Conservation (phyloP, 257 asterid species). For the Handroanthus guayacan region DNA sequence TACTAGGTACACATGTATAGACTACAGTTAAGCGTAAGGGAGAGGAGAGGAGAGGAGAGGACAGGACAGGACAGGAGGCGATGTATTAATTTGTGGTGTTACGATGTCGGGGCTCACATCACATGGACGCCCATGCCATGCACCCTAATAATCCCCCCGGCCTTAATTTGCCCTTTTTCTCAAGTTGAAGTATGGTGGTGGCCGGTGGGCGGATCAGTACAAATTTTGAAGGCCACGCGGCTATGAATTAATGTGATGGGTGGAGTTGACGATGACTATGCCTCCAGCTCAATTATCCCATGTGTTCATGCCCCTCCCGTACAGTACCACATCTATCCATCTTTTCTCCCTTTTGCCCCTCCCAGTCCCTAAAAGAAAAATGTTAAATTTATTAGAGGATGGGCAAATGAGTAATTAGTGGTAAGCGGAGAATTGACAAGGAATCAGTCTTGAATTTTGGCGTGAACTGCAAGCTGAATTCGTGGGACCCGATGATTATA, state of each 20-base stretch:
- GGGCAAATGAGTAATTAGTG: neutral
- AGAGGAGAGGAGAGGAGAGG: too few relatives aligned
- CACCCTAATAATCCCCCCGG: neutral
- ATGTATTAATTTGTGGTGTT: too few relatives aligned
- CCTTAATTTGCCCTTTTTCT: neutral
- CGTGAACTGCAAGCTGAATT: slow-evolving; percentile 36
- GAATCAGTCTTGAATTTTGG: neutral
- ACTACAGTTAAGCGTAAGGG: too few relatives aligned
- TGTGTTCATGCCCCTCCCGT: too few relatives aligned
- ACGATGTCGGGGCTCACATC: too few relatives aligned
- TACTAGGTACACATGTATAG: too few relatives aligned
- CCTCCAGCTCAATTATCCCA: neutral
- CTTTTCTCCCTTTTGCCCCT: neutral
- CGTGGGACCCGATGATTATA: slow-evolving; percentile 11
- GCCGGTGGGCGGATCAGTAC: slow-evolving; percentile 9
- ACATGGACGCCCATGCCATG: too few relatives aligned
- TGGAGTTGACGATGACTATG: neutral
- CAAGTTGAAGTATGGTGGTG: neutral
- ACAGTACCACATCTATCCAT: neutral
- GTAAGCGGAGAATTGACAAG: neutral
- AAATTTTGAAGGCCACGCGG: slow-evolving; percentile 2
- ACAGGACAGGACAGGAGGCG: too few relatives aligned
- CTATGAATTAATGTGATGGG: neutral
- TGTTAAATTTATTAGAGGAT: neutral
- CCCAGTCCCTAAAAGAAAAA: too few relatives aligned